phyloP scores from a whole-genome alignment of 1,284 basidiomycete species.

The Cystobasidiaceae sp. region DNA sequence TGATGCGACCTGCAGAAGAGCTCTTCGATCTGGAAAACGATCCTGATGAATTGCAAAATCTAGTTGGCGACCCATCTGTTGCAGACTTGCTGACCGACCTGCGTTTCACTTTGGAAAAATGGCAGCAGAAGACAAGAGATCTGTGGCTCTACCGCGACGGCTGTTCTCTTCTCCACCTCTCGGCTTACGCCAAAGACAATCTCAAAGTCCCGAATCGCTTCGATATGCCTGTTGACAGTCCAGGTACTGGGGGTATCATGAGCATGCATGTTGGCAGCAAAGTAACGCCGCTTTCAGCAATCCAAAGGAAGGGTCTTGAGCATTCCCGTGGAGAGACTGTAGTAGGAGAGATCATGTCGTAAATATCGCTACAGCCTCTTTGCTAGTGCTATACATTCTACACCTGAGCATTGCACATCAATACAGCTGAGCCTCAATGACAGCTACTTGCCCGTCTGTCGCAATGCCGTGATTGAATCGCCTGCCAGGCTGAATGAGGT shows the following conservation, averaged over 20 bases:
- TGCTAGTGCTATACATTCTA: too few species aligned
- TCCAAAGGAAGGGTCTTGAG: too few species aligned
- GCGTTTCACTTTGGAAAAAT: background rate
- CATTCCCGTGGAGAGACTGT: too few species aligned
- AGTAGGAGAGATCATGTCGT: too few species aligned
- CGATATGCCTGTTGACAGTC: background rate
- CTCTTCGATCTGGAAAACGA: background rate
- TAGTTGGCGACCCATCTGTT: background rate
- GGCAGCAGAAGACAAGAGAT: background rate
- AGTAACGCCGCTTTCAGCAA: too few species aligned
- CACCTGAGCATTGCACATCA: too few species aligned
- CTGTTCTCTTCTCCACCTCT: background rate
- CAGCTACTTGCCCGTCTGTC: background rate
- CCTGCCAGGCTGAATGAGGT: background rate
- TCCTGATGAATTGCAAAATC: background rate
- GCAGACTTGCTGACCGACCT: background rate
- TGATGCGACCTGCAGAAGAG: background rate
- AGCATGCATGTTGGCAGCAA: too few species aligned
- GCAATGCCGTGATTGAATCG: background rate
- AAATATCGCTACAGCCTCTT: too few species aligned
- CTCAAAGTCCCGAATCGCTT: background rate
- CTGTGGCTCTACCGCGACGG: background rate
- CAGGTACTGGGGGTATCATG: too few species aligned
- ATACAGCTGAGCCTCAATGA: background rate
- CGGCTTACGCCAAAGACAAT: background rate